These are phyloP conservation scores for Alternaria hordeiaustralica DNA, from an alignment of 2,329 filamentous ascomycete genomes.

Conservation along the genomic window DNA sequence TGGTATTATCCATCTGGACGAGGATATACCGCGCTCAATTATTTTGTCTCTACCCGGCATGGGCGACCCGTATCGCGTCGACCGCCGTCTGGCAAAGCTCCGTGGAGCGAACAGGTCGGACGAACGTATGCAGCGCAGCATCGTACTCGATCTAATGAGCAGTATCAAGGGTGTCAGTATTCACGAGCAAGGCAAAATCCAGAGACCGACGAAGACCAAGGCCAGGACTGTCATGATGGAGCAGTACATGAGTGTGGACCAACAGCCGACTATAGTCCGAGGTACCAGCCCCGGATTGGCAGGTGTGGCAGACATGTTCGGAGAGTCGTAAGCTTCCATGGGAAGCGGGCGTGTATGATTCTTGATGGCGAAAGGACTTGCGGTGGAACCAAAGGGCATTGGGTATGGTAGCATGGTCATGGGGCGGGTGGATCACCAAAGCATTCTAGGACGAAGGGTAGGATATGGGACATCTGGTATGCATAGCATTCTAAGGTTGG, in stretches of 20 bases:
- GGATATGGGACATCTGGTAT: not conserved
- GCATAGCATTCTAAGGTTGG: not conserved
- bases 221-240: conserved; percentile 45
- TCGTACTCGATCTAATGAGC: conserved; percentile 84
- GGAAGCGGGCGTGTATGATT: not conserved
- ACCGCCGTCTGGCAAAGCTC: conserved; percentile 55
- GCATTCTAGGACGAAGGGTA: not conserved
- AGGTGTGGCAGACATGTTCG: conserved; percentile 56
- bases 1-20: conserved; percentile 80
- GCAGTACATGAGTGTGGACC: conserved; percentile 53
- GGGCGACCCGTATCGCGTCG: conserved; percentile 66
- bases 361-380: not conserved
- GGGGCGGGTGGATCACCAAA: not conserved
- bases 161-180: conserved; percentile 90
- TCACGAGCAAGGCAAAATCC: conserved; percentile 87
- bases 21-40: conserved; percentile 73
- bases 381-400: not conserved
- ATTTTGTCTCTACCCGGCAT: conserved; percentile 84
- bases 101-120: conserved; percentile 58
- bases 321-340: conserved; percentile 5
- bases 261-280: conserved; percentile 43
- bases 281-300: conserved; percentile 52
- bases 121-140: conserved; percentile 76
- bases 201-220: conserved; percentile 42
- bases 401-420: not conserved